Percentiles rank a stretch among this genome's conserved stretches.
phyloP scores from a whole-genome alignment of 345 rosid genomes.

The Salix brachista region DNA sequence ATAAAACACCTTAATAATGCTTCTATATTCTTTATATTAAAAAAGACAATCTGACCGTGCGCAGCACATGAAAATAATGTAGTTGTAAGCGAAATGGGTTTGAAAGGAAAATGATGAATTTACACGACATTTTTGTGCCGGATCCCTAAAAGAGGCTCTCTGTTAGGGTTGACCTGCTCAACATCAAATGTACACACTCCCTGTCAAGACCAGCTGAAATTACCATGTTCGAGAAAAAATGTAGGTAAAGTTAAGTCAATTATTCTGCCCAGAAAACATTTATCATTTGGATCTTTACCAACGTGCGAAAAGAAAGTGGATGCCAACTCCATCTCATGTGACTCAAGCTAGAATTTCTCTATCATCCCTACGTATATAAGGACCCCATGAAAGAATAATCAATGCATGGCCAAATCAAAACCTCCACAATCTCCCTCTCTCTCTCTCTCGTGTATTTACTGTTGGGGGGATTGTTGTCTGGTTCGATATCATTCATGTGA shows the following conservation, averaged over 20 bases:
- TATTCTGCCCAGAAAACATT: background rate
- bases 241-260: background rate
- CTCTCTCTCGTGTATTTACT: conserved; percentile 8
- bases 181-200: conserved; percentile 9
- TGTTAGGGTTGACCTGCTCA: conserved; percentile 30
- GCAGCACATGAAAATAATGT: too few relatives aligned
- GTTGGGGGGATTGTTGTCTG: conserved; percentile 84
- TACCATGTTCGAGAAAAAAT: conserved; percentile 11
- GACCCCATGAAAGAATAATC: conserved; percentile 19
- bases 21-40: too few relatives aligned
- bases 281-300: background rate
- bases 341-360: conserved; percentile 12
- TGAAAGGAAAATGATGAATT: background rate
- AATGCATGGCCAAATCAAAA: conserved; percentile 33
- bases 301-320: conserved; percentile 47
- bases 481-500: conserved; percentile 57
- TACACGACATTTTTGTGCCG: background rate
- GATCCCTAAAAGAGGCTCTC: conserved; percentile 11
- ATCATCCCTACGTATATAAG: conserved; percentile 24
- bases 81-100: background rate
- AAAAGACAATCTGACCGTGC: too few relatives aligned
- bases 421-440: background rate
- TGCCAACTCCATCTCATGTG: conserved; percentile 38
- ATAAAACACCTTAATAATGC: too few relatives aligned
- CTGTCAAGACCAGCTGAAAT: background rate